Base-by-base conservation (phyloP, 169 alveolate species). In the Neospora caninum region DNA sequence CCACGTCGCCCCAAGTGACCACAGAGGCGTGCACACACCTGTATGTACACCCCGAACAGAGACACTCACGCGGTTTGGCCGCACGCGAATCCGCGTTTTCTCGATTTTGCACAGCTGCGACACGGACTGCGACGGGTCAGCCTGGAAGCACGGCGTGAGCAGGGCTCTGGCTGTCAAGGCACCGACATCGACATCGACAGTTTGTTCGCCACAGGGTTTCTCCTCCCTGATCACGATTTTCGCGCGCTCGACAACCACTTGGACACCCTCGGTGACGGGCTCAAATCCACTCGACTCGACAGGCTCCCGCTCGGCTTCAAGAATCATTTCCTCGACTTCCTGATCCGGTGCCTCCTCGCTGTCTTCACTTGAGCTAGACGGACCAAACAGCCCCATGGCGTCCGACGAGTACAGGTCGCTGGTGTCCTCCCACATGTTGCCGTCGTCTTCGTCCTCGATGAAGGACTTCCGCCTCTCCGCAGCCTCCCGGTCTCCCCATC, bases 1-100 rank as follows among this genome's bases (percentile, higher is more conserved):
- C 93, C 88, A 84, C 58, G 93, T 84, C 39, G 95, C 93, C 36
- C 92, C 95, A 54, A 93, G 91, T 34, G 95, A 93, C 22, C 86
- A 80, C 25, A 93, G 86, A 27, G 89, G 93, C 45, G 38, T 87
- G 43, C 87, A 93, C 49, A 93, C 93, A 43, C 95, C 95, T 49
- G 80, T n/a, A 67, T 87, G 67, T 0, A 87, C 84, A 7, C 84
- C 93, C 29, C 91, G 83, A 54, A 93, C 95, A 0, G 69, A 25
- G 38, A 87, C 64, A 43, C 13, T 80, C 38, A 87, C 70, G 64
- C 89, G 89, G 22, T 82, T 27, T 1, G 34, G n/a, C 20, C 89
- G 89, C 67, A 82, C 25, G 38, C 89, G 89, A 42, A 82, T 27
- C 31, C 73, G 16, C 31, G 89, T 42, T 42, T 41, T 42, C 41